A percentile compares a stretch with the other conserved stretches of the same genome.
Evolutionary conservation across 768 basidiomycete genomes (phyloP).

Genomic region (Termitomyces bulborhizus): DNA sequence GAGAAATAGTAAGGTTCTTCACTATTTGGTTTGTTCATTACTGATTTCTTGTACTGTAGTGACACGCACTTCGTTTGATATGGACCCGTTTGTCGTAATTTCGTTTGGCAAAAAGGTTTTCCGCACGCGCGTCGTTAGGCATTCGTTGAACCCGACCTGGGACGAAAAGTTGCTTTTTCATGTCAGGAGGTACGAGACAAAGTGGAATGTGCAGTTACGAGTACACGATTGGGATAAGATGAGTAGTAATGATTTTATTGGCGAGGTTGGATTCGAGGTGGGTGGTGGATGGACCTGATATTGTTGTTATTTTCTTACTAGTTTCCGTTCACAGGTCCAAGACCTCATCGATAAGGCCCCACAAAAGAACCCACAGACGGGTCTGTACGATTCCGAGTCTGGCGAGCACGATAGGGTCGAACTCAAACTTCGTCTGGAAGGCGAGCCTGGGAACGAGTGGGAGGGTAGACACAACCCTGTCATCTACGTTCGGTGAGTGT

Average conservation of each 20-base stretch:
- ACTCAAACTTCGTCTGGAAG: conserved; percentile 57
- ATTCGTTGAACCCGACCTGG: conserved; percentile 81
- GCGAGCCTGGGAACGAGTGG: conserved; percentile 54
- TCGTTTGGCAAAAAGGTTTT: conserved; percentile 98
- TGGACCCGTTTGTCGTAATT: conserved; percentile 96
- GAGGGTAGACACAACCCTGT: conserved; percentile 67
- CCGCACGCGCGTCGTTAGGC: conserved; percentile 82
- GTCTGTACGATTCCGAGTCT: conserved; percentile 49
- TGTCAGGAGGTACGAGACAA: conserved; percentile 54
- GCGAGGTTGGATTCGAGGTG: conserved; percentile 69
- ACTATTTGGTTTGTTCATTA: not conserved
- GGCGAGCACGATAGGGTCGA: conserved; percentile 68
- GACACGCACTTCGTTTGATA: conserved; percentile 87
- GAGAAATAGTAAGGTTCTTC: conserved; percentile 67
- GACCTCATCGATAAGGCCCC: conserved; percentile 66
- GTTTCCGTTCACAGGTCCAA: conserved; percentile 15
- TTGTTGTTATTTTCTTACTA: not conserved
- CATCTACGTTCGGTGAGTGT: conserved; percentile 56
- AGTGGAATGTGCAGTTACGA: conserved; percentile 73
- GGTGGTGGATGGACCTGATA: not conserved
- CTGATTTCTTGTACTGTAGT: conserved; percentile 31
- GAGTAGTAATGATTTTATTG: conserved; percentile 82
- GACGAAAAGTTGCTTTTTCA: conserved; percentile 96
- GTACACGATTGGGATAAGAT: conserved; percentile 98
- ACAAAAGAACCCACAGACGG: conserved; percentile 52